Evolutionary conservation across 495 filamentous ascomycete genomes (phyloP).

Genomic region (Eremomyces bilateralis): DNA sequence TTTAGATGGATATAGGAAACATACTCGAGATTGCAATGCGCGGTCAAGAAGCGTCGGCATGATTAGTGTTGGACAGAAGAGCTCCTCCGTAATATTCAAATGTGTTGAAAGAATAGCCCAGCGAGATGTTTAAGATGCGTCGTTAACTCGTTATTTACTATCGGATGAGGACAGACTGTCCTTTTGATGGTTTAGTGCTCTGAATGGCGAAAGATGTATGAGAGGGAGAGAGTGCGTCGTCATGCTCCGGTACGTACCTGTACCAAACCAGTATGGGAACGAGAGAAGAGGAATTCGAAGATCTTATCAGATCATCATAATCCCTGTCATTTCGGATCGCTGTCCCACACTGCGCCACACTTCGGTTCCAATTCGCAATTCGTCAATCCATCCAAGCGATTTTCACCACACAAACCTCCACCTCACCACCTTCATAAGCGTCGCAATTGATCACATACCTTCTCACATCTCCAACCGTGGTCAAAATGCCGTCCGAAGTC

Average conservation of each 20-base stretch:
- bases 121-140: not conserved
- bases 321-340: not conserved
- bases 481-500: conserved; percentile 89
- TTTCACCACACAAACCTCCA: conserved; percentile 1
- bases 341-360: not conserved
- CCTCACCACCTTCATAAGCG: not conserved
- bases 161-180: not conserved
- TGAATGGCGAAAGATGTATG: not conserved
- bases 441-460: not conserved
- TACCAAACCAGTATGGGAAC: no score
- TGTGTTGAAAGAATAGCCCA: conserved; percentile 1
- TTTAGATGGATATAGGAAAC: no score
- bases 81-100: not conserved
- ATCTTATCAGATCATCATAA: no score
- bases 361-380: not conserved
- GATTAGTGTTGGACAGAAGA: conserved; percentile 2
- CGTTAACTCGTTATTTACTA: not conserved
- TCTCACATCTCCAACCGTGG: conserved; percentile 6
- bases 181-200: not conserved
- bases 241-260: no score
- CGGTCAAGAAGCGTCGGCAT: conserved; percentile 18
- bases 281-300: no score
- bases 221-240: not conserved
- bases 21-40: conserved; percentile 9
- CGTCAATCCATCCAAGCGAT: not conserved